Evolutionary conservation across 768 basidiomycete species (phyloP).

Genomic region (Mycena amicta): DNA sequence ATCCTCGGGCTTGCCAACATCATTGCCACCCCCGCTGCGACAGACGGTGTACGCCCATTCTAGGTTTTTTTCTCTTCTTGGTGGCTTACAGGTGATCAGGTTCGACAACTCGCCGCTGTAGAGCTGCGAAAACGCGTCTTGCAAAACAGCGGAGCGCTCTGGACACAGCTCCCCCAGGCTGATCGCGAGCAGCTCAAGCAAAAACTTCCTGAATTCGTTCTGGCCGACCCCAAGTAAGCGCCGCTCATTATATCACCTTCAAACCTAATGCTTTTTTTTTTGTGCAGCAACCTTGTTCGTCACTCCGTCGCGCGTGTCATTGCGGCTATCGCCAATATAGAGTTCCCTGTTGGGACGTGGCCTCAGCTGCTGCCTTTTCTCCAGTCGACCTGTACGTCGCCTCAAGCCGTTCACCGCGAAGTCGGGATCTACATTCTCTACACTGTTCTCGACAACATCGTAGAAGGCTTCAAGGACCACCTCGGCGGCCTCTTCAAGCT

Average conservation of each 20-base stretch:
- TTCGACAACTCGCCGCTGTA: slow-evolving; percentile 95
- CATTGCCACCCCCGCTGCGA: slow-evolving; percentile 81
- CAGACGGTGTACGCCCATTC: slow-evolving; percentile 57
- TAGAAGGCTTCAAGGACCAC: slow-evolving; percentile 84
- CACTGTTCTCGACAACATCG: slow-evolving; percentile 89
- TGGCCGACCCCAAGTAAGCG: slow-evolving; percentile 76
- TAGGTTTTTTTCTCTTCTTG: slow-evolving; percentile 11
- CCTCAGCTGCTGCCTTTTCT: slow-evolving; percentile 87
- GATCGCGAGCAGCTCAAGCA: slow-evolving; percentile 84
- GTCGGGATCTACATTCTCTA: slow-evolving; percentile 87
- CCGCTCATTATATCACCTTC: slow-evolving; percentile 3
- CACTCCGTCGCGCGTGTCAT: slow-evolving; percentile 92
- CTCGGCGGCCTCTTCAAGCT: slow-evolving; percentile 76
- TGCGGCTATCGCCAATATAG: slow-evolving; percentile 88
- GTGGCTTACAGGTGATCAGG: slow-evolving; percentile 46
- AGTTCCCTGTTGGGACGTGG: slow-evolving; percentile 82
- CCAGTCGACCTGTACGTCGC: slow-evolving; percentile 71
- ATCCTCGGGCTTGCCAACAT: slow-evolving; percentile 90
- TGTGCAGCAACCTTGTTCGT: slow-evolving; percentile 81
- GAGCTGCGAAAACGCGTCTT: slow-evolving; percentile 92
- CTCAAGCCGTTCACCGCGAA: slow-evolving; percentile 79
- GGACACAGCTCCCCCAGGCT: slow-evolving; percentile 69
- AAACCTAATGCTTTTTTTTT: slow-evolving; percentile 22
- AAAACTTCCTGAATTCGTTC: slow-evolving; percentile 75
- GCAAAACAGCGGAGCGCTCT: slow-evolving; percentile 78